A percentile compares a stretch with the other conserved stretches of the same genome.
phyloP scores from a whole-genome alignment of 139 green algal species.

The Picochlorum sp. region DNA sequence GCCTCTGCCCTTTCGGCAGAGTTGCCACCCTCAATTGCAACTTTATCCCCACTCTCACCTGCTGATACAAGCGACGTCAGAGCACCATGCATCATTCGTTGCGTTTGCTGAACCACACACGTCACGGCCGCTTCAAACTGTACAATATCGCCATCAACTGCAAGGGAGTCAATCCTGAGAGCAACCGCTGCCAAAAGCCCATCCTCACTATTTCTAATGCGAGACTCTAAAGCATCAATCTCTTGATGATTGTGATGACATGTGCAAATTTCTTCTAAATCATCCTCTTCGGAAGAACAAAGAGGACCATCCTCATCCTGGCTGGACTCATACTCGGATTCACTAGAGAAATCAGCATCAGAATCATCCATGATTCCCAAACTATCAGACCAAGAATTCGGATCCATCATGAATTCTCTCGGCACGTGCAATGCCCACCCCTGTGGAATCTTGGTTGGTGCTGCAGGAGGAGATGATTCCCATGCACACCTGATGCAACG shows the following conservation, averaged over 20 bases:
- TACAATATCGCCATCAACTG: background rate
- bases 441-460: slow-evolving; percentile 4
- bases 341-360: background rate
- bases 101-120: slow-evolving; percentile 12
- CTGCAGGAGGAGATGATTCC: slow-evolving; percentile 4
- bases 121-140: slow-evolving; percentile 16
- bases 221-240: slow-evolving; percentile 7
- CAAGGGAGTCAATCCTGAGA: background rate
- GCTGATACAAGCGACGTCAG: background rate
- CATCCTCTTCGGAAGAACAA: background rate
- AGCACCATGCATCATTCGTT: slow-evolving; percentile 13
- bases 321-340: background rate
- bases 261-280: background rate
- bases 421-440: slow-evolving; percentile 23
- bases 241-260: background rate
- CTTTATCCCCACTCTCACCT: background rate
- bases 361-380: slow-evolving; percentile 1
- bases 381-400: slow-evolving; percentile 10
- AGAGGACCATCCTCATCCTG: background rate
- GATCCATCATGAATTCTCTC: slow-evolving; percentile 1
- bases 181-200: slow-evolving; percentile 18
- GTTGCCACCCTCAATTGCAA: background rate
- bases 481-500: slow-evolving; percentile 25
- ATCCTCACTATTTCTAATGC: slow-evolving; percentile 5
- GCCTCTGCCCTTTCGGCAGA: background rate